phyloP scores from a whole-genome alignment of 106 monocot species.

The Agapanthus africanus region DNA sequence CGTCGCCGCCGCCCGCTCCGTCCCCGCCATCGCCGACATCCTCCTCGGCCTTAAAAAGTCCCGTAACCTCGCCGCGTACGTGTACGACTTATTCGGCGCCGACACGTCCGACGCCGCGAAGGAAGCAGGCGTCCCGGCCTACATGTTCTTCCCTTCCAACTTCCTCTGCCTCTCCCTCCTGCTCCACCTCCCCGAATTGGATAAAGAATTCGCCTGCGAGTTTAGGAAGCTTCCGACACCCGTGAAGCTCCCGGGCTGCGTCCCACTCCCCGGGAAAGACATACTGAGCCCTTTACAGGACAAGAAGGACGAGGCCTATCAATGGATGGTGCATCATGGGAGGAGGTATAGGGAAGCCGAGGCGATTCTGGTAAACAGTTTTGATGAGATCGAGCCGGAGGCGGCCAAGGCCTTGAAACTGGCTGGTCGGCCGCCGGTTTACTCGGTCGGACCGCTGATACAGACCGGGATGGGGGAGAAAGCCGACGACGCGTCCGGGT shows the following conservation, averaged over 20 bases:
- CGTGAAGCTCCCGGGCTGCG: slow-evolving; percentile 48
- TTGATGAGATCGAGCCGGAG: slow-evolving; percentile 41
- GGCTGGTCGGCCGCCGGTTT: slow-evolving; percentile 27
- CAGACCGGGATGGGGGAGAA: background rate
- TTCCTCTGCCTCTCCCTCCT: slow-evolving; percentile 30
- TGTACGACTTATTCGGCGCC: slow-evolving; percentile 49
- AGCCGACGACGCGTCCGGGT: background rate
- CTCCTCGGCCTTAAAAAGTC: slow-evolving; percentile 10
- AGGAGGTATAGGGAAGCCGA: slow-evolving; percentile 23
- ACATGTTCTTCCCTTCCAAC: slow-evolving; percentile 51
- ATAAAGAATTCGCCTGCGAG: slow-evolving; percentile 20
- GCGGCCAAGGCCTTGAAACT: slow-evolving; percentile 10
- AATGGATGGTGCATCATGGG: slow-evolving; percentile 38
- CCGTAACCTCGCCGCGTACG: slow-evolving; percentile 28
- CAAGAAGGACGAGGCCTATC: slow-evolving; percentile 23
- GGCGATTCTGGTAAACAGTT: slow-evolving; percentile 50
- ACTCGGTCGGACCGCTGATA: slow-evolving; percentile 46
- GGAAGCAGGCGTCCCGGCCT: slow-evolving; percentile 21
- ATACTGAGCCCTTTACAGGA: slow-evolving; percentile 35
- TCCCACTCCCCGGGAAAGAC: slow-evolving; percentile 44
- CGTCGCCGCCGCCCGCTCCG: slow-evolving; percentile 12
- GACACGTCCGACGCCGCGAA: slow-evolving; percentile 37
- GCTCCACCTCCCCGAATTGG: slow-evolving; percentile 43
- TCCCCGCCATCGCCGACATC: slow-evolving; percentile 19
- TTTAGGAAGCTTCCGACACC: slow-evolving; percentile 33